Base-by-base conservation (phyloP, 495 filamentous ascomycete genomes). In the Hapsidospora chrysogenum region DNA sequence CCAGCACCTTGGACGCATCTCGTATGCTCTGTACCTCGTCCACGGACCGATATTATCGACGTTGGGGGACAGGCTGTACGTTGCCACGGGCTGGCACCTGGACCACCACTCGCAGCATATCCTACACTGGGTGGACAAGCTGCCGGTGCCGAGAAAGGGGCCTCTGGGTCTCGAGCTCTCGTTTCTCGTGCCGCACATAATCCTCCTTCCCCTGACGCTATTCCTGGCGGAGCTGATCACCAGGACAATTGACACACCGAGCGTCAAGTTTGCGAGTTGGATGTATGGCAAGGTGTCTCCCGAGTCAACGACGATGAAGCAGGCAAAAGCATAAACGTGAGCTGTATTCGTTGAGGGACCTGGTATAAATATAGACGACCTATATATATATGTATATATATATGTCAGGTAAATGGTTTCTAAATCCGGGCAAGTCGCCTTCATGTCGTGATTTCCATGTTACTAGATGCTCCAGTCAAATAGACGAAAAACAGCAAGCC, bases 1-100 rank as follows among this genome's bases (percentile, higher is more conserved):
- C 32, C 74, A 76, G 47, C 77, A 74, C 41, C 58, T 80, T 7
- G 74, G 74, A 21, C 65, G 69, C 37, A 61, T 80, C 29, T 76
- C 71, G 0, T 80, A 63, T 43, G 60, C 69, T 9, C 66, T 80
- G 13, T 80, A 80, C 37, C 61, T 80, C 28, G 66, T 78, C 11
- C 75, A 80, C 40, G 72, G 70, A 4, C 69, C 70, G 2, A 61
- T 80, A 18, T 47, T 73, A 4, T 60, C 40, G 40, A 56, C 48
- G 0, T 39, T 64, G 3, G 60, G 58, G 15, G 53, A 58, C 32
- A 45, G 56, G 16, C 8, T 64, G 23, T 75, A 77, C 47, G 54
- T 61, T 3, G 66, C 68, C 7, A 53, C 56, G 0, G 72, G 72
- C 0, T 70, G 63, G 52, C 37, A 37, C 18, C 51, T 48, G 17